Evolutionary conservation across 768 basidiomycete genomes (phyloP).

Genomic region (Lactarius vividus): DNA sequence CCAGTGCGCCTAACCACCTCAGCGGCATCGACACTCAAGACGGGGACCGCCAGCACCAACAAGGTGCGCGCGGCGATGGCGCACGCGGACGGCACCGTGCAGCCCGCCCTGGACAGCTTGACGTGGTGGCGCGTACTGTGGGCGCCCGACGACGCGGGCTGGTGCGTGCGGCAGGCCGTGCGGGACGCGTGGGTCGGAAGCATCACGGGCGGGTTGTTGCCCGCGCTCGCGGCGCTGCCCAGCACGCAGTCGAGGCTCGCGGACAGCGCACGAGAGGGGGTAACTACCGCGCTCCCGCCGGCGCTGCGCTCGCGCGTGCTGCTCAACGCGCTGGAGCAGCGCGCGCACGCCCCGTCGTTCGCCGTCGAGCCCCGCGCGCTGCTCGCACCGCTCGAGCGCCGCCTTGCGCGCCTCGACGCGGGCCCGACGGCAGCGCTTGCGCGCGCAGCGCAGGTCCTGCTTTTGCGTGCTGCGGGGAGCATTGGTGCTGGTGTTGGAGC

Average conservation of each 20-base stretch:
- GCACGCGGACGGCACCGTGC: conserved; percentile 9
- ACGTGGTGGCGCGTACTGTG: conserved; percentile 25
- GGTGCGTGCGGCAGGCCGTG: conserved; percentile 18
- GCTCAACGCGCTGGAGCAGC: conserved; percentile 28
- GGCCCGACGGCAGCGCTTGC: conserved; percentile 27
- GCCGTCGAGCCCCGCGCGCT: conserved; percentile 21
- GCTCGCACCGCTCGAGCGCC: conserved; percentile 23
- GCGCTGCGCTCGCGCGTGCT: conserved; percentile 28
- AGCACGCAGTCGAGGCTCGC: conserved; percentile 5
- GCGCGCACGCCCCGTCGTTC: conserved; percentile 20
- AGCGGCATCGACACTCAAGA: not conserved
- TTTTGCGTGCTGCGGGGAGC: conserved; percentile 23
- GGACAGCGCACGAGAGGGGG: not conserved
- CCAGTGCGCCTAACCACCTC: too few species aligned
- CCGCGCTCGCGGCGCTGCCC: conserved; percentile 20
- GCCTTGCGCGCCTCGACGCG: conserved; percentile 23
- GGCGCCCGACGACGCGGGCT: conserved; percentile 25
- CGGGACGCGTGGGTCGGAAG: conserved; percentile 22
- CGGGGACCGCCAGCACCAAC: not conserved
- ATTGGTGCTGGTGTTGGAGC: conserved; percentile 27
- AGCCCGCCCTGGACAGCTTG: conserved; percentile 10
- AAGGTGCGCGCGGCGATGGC: conserved; percentile 15
- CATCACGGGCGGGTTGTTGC: conserved; percentile 18
- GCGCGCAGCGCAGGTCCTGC: conserved; percentile 31
- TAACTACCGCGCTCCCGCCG: conserved; percentile 14